Evolutionary conservation across 805 yeast species (phyloP), one percentile per base, ranked within the genome.

Genomic region (Saccharomyces paradoxus): DNA sequence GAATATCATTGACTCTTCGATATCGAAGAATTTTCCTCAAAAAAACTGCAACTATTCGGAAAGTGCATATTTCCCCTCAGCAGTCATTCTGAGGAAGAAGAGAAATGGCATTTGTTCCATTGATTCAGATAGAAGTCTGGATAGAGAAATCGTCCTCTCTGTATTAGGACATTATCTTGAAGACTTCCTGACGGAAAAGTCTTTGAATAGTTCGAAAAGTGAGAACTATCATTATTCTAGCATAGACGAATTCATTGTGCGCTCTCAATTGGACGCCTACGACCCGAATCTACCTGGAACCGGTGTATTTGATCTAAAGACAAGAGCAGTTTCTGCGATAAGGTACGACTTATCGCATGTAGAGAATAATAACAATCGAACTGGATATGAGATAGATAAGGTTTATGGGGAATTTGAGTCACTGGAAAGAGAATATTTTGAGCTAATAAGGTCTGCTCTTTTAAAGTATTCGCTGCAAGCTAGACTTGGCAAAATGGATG

Each of bases 401-500:
- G 70, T 79, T 4, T 68, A 71, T 50, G 98, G 97, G 0, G 67
- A 69, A 41, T 82, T 71, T 64, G 96, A 89, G 67, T 86, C 95
- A n/a, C 87, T 82, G 67, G 89, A 87, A 61, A 75, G 91, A 21
- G 99, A 92, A 64, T 77, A 79, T 66, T 77, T 74, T 57, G 98
- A 92, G 63, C 77, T 92, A 62, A 80, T 84, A 17, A 73, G 87
- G 55, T 80, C 92, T 1, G 85, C 94, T 0, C 71, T 92, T 71
- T 73, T 92, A 61, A 92, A 92, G 71, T 92, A 92, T 65, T 80
- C 87, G 2, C 75, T 92, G 60, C 98, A 94, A 69, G 98, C 97
- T 0, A 77, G 97, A 58, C 87, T 92, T 46, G 99, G 98, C 2
- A 83, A 87, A 62, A 92, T 94, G 98, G 97, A 91, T 70, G 99